Conservation (phyloP, 176 grass and related monocot species). For the Carex cristatella region DNA sequence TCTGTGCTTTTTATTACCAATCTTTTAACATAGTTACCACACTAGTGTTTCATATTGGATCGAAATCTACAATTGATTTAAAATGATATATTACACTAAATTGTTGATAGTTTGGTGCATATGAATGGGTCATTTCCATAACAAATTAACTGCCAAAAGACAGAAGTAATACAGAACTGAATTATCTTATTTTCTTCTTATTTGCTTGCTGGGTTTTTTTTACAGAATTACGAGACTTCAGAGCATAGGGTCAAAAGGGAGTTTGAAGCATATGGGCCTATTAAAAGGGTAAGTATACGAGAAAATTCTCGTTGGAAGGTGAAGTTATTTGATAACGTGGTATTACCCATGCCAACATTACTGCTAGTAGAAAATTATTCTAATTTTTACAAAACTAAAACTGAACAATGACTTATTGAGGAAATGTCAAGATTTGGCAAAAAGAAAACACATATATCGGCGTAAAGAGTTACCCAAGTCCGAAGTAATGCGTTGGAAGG, state of each 20-base stretch:
- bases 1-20: neutral
- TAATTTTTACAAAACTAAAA: neutral
- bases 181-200: constrained; percentile 10
- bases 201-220: constrained; percentile 9
- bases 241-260: constrained; percentile 66
- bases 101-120: neutral
- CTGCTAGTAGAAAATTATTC: constrained; percentile 6
- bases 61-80: neutral
- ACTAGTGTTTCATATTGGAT: neutral
- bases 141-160: neutral
- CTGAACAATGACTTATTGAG: neutral
- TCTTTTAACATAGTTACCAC: neutral
- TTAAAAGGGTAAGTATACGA: constrained; percentile 73
- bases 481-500: too few relatives aligned
- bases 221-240: constrained; percentile 61
- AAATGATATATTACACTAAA: neutral
- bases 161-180: neutral
- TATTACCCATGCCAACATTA: constrained; percentile 23
- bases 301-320: constrained; percentile 39
- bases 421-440: neutral
- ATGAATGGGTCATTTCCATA: neutral
- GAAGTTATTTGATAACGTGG: constrained; percentile 61
- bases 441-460: too few relatives aligned
- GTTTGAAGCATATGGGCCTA: constrained; percentile 82
- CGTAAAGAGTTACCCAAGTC: too few relatives aligned